Evolutionary conservation across 345 rosid species (phyloP).

Genomic region (Citrus sinensis): DNA sequence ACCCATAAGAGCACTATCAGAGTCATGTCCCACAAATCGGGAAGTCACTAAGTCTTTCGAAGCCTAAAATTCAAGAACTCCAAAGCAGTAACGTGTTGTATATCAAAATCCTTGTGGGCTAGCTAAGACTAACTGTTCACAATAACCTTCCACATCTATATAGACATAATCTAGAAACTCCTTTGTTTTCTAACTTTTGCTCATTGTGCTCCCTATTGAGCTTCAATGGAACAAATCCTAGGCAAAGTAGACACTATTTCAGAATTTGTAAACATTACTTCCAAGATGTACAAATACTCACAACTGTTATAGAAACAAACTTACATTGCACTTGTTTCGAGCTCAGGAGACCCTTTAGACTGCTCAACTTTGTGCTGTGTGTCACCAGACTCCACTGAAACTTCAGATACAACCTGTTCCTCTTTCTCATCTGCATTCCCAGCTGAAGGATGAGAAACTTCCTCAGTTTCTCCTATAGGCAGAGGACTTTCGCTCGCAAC

Average conservation of each 20-base stretch:
- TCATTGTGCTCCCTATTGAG: neutral
- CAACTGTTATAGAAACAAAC: neutral
- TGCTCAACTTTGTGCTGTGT: conserved; percentile 5
- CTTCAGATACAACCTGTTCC: neutral
- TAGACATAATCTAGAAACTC: neutral
- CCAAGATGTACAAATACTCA: neutral
- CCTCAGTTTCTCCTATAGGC: conserved; percentile 9
- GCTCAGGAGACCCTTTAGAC: neutral
- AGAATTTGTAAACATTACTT: neutral
- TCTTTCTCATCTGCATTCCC: conserved; percentile 11
- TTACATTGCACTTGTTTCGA: conserved; percentile 16
- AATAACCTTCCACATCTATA: neutral
- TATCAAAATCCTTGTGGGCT: neutral
- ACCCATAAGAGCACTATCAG: too few species aligned
- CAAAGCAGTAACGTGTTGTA: too few species aligned
- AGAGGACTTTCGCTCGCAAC: conserved; percentile 11
- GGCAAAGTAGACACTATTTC: neutral
- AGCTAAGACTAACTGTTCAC: neutral
- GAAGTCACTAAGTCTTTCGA: too few species aligned
- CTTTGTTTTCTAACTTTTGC: neutral
- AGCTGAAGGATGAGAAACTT: conserved; percentile 6
- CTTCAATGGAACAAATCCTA: neutral
- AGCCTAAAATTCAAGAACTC: too few species aligned
- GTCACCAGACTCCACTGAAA: conserved; percentile 1
- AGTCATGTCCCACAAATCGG: too few species aligned